Conservation (phyloP, 176 grass and related monocot species). For the Avena atlantica region DNA sequence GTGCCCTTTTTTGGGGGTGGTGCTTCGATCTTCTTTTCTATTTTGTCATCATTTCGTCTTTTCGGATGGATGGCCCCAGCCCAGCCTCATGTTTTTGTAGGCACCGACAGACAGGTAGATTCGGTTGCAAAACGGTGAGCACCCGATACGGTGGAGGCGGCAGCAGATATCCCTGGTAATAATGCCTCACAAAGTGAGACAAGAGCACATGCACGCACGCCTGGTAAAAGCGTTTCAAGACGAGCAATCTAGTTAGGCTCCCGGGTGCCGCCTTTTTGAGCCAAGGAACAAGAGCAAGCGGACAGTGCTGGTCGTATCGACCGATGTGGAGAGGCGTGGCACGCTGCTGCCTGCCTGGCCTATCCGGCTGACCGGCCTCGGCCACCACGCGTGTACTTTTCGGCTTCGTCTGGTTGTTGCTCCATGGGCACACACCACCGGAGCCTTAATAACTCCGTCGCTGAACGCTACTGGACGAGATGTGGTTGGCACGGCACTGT, state of each 20-base stretch:
- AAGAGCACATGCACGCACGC: not conserved
- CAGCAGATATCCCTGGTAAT: not conserved
- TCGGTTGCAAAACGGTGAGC: not conserved
- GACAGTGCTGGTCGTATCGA: not conserved
- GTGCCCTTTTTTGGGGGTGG: not conserved
- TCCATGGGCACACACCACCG: not conserved
- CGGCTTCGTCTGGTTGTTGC: not conserved
- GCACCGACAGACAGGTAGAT: slow-evolving; percentile 34
- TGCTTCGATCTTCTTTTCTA: not conserved
- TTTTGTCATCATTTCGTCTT: too few species aligned
- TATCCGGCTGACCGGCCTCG: not conserved
- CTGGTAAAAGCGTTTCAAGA: not conserved
- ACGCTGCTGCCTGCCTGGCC: too few species aligned
- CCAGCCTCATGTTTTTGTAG: not conserved
- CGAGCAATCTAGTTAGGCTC: not conserved
- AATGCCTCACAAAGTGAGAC: not conserved
- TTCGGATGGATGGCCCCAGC: not conserved
- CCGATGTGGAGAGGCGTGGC: too few species aligned
- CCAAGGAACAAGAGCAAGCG: slow-evolving; percentile 25
- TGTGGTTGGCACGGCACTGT: slow-evolving; percentile 4
- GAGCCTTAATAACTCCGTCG: slow-evolving; percentile 31
- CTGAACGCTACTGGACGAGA: not conserved
- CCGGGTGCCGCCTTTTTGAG: not conserved
- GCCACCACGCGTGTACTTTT: not conserved
- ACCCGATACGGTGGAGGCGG: not conserved